Evolutionary conservation across 2,329 filamentous ascomycete genomes (phyloP).

Genomic region (Fusarium sp.): DNA sequence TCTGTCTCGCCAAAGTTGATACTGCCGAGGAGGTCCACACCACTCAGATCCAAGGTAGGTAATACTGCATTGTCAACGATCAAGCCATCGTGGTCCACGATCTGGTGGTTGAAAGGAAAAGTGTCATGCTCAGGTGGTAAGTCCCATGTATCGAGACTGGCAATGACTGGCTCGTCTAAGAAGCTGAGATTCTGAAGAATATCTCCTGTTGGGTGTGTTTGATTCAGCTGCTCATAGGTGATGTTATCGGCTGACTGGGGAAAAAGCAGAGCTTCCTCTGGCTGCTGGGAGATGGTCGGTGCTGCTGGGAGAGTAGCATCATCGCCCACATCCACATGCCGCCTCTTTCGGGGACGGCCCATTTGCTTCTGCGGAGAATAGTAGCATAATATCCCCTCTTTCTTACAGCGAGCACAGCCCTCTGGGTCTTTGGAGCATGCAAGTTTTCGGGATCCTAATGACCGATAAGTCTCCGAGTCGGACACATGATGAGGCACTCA

Average conservation of each 20-base stretch:
- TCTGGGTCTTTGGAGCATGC: slow-evolving; percentile 73
- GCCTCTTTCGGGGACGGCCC: slow-evolving; percentile 73
- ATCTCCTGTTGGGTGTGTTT: slow-evolving; percentile 7
- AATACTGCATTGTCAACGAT: slow-evolving; percentile 16
- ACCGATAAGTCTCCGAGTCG: slow-evolving; percentile 48
- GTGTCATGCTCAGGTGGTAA: slow-evolving; percentile 50
- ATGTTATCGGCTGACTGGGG: slow-evolving; percentile 5
- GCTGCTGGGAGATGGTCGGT: slow-evolving; percentile 6
- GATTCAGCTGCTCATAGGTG: slow-evolving; percentile 14
- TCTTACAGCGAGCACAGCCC: slow-evolving; percentile 70
- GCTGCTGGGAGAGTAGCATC: slow-evolving; percentile 38
- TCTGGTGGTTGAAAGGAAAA: slow-evolving; percentile 32
- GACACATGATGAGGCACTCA: slow-evolving; percentile 55
- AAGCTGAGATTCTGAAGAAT: slow-evolving; percentile 54
- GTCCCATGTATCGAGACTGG: slow-evolving; percentile 54
- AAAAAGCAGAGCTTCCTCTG: slow-evolving; percentile 7
- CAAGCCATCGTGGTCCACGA: slow-evolving; percentile 25
- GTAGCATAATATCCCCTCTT: slow-evolving; percentile 68
- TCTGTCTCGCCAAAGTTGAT: slow-evolving; percentile 52
- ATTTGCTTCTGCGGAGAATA: slow-evolving; percentile 76
- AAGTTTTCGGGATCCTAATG: slow-evolving; percentile 70
- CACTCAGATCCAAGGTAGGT: slow-evolving; percentile 39
- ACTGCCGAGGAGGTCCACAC: slow-evolving; percentile 48
- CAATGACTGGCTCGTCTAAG: slow-evolving; percentile 47
- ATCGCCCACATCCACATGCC: slow-evolving; percentile 53